These are phyloP conservation scores for Clarireedia paspali DNA, from an alignment of 2,329 filamentous ascomycete species.

Conservation along the genomic window DNA sequence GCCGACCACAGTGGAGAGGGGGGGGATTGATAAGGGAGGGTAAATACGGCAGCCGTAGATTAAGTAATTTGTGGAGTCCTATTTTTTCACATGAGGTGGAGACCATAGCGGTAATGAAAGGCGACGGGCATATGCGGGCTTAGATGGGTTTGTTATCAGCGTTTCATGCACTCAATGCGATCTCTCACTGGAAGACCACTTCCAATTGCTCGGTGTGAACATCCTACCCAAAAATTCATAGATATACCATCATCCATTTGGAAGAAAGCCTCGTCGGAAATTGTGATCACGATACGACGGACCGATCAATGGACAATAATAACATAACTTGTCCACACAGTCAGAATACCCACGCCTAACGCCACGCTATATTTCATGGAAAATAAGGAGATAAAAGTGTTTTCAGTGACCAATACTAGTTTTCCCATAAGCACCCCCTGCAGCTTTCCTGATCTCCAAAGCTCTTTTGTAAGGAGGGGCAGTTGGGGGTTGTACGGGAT, in stretches of 20 bases:
- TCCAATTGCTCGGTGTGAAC: too few relatives aligned
- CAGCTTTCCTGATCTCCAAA: constrained; percentile 70
- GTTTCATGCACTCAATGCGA: too few relatives aligned
- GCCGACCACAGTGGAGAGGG: neutral
- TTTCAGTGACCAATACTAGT: constrained; percentile 9
- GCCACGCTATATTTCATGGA: neutral
- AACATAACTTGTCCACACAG: neutral
- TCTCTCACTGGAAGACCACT: too few relatives aligned
- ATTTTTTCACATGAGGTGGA: too few relatives aligned
- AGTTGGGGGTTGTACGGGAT: constrained; percentile 91
- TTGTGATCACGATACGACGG: neutral
- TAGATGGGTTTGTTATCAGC: too few relatives aligned
- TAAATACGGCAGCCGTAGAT: neutral
- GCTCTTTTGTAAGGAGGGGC: constrained; percentile 92
- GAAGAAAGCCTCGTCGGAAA: neutral
- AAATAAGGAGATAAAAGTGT: neutral
- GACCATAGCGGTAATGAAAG: too few relatives aligned
- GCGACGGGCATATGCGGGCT: too few relatives aligned
- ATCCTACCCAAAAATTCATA: too few relatives aligned
- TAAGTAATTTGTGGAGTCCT: too few relatives aligned
- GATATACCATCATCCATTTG: too few relatives aligned
- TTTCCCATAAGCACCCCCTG: constrained; percentile 53
- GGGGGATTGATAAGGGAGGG: neutral
- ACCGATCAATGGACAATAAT: neutral
- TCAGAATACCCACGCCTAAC: neutral